Evolutionary conservation across 352 stramenopile species (phyloP).

Genomic region (Globisporangium nunn): DNA sequence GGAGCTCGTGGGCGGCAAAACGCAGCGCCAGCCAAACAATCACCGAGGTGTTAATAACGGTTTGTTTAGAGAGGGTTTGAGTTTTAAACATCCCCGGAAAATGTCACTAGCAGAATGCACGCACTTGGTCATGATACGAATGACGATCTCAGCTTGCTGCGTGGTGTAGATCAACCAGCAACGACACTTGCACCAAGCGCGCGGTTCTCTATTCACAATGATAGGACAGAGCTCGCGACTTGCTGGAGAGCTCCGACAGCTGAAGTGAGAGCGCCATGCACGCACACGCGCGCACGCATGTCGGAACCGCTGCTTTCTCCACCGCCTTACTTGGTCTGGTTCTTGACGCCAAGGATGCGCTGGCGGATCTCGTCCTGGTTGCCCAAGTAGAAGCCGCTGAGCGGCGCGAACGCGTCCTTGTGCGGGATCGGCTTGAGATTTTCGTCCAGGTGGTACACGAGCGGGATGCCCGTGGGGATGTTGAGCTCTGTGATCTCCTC

Average conservation of each 20-base stretch:
- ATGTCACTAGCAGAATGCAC: background rate
- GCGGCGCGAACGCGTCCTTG: constrained; percentile 84
- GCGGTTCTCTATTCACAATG: no score
- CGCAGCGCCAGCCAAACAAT: background rate
- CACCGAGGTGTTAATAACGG: no score
- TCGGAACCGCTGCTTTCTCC: background rate
- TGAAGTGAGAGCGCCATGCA: no score
- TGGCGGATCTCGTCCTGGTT: constrained; percentile 96
- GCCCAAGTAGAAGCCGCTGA: constrained; percentile 83
- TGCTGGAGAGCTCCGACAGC: background rate
- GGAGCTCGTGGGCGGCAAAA: background rate
- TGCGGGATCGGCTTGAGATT: constrained; percentile 94
- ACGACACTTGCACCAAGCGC: no score
- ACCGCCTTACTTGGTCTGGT: constrained; percentile 86
- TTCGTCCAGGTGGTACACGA: constrained; percentile 98
- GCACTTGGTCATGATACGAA: background rate
- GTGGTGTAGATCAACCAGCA: no score
- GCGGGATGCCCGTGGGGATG: constrained; percentile 93
- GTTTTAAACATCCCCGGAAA: background rate
- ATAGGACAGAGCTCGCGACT: no score
- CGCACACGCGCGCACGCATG: background rate
- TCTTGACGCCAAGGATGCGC: constrained; percentile 94
- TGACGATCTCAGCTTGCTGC: background rate
- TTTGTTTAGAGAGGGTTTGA: no score
- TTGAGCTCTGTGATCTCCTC: constrained; percentile 96